A percentile compares a stretch with the other conserved stretches of the same genome.
These are phyloP conservation scores for Mortierella antarctica DNA, from an alignment of 192 early-diverging fungal genomes.

Conservation along the genomic window DNA sequence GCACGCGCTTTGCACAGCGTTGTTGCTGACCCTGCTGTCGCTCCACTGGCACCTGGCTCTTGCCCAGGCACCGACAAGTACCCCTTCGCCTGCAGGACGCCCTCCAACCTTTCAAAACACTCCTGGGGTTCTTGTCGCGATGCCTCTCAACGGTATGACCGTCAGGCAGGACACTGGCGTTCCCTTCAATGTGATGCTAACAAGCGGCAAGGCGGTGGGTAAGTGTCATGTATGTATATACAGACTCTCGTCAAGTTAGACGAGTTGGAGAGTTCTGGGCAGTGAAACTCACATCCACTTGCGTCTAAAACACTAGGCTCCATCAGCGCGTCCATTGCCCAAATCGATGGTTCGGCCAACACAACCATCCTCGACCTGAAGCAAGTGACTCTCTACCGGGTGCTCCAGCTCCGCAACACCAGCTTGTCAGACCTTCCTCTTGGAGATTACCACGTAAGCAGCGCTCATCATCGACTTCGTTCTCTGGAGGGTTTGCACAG, in stretches of 20 bases:
- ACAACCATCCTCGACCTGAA: conserved; percentile 2
- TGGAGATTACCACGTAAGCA: conserved; percentile 11
- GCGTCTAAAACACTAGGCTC: background rate
- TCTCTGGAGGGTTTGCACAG: background rate
- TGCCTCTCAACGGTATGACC: conserved; percentile 2
- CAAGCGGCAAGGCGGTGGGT: background rate
- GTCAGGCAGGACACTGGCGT: background rate
- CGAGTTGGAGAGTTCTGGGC: background rate
- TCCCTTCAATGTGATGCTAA: background rate
- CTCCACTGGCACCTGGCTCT: background rate
- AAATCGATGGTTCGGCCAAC: conserved; percentile 14
- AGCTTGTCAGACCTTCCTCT: background rate
- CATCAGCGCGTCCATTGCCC: background rate
- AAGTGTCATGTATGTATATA: background rate
- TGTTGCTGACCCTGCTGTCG: background rate
- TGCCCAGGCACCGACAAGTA: background rate
- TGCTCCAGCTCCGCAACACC: background rate
- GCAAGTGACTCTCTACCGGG: background rate
- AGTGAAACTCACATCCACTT: no score
- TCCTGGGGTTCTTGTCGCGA: background rate
- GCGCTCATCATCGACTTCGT: background rate
- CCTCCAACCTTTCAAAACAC: conserved; percentile 11
- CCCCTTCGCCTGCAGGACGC: background rate
- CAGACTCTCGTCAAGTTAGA: background rate
- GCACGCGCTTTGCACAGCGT: no score